Base-by-base conservation (phyloP, 441 rosid species). In the Adansonia gregorii region DNA sequence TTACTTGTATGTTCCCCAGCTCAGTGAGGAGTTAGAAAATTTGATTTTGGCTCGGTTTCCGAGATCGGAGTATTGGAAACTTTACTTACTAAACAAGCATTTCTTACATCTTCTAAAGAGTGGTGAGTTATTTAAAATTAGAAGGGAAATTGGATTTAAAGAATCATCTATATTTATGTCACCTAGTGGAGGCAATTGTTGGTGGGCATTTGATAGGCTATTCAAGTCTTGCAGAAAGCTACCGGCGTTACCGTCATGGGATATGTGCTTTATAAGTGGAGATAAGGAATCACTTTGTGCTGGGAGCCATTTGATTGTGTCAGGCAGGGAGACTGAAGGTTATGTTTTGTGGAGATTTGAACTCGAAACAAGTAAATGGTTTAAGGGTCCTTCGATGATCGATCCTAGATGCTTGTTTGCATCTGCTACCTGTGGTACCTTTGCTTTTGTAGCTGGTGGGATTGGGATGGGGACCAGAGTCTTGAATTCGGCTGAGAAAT, bases 221-320 rank as follows among this genome's bases (percentile, higher is more conserved):
- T 92, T 93, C 76, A 71, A 79, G 72, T 78, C 86, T 3, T 84
- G 75, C 15, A 83, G 87, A 74, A 85, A 83, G 84, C 96, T 95
- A 5, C 94, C 94, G 0, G 80, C 86, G 24, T 81, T 92, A 74
- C 96, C 98, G 31, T 91, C 97, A 0, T 91, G 93, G 0, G 96
- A 95, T 72, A n/a, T 51, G 0, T 90, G 92, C 81, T 93, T 95
- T 79, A 77, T 79, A 0, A 2, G 51, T 0, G 94, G 93, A 63
- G 99, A 93, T 72, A 93, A 84, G 81, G 98, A 95, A 76, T 89
- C 99, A 0, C 84, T 95, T 17, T 93, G 94, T 70, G 94, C 94
- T 0, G 96, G 94, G 9, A 93, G 94, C 4, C 97, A 95, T 76
- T 79, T 95, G 80, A 87, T 95, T 58, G 93, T 95, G 55, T 89